A percentile compares a stretch with the other conserved stretches of the same genome.
Evolutionary conservation across 768 basidiomycete genomes (phyloP).

Genomic region (Imleria badia): DNA sequence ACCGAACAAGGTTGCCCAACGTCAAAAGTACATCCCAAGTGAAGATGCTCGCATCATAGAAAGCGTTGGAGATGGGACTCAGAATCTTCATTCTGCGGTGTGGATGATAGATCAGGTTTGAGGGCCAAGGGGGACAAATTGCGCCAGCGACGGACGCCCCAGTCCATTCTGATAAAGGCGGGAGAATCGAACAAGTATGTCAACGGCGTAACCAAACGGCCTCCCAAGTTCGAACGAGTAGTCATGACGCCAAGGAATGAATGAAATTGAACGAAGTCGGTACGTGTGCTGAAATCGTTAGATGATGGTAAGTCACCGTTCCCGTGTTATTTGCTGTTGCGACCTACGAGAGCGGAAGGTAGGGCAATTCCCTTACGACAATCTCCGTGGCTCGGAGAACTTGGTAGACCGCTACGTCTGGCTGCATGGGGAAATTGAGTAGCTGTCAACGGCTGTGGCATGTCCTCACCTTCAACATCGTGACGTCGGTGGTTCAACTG

Average conservation of each 20-base stretch:
- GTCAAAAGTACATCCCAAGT: slow-evolving; percentile 16
- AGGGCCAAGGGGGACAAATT: not conserved
- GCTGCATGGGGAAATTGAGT: not conserved
- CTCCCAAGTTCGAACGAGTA: not conserved
- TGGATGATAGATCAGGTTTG: not conserved
- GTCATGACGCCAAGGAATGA: not conserved
- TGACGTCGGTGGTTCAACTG: too few relatives aligned
- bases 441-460: not conserved
- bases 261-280: not conserved
- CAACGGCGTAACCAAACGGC: not conserved
- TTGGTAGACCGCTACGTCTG: not conserved
- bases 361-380: not conserved
- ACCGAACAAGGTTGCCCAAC: slow-evolving; percentile 12
- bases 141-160: not conserved
- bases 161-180: slow-evolving; percentile 6
- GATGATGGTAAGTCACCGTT: not conserved
- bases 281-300: not conserved
- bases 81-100: slow-evolving; percentile 11
- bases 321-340: not conserved
- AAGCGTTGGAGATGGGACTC: not conserved
- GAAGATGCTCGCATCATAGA: not conserved
- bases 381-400: not conserved
- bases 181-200: not conserved
- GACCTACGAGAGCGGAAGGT: not conserved
- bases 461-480: too few relatives aligned